phyloP scores from a whole-genome alignment of 2,329 filamentous ascomycete genomes.

The Penicillium concentricum region DNA sequence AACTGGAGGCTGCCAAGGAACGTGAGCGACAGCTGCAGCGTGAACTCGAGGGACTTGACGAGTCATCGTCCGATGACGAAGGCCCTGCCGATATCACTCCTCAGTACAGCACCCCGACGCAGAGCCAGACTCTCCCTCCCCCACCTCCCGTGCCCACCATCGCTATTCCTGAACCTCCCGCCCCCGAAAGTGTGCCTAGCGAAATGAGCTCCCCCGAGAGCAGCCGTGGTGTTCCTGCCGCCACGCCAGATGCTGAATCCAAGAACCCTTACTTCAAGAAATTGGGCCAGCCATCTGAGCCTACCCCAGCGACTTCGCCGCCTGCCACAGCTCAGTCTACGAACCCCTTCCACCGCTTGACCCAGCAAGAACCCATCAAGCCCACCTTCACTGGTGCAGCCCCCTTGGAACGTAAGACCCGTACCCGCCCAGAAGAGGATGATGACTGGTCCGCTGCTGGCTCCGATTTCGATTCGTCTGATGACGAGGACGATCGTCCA shows the following conservation, averaged over 20 bases:
- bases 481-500: slow-evolving; percentile 71
- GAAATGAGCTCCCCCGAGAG: slow-evolving; percentile 48
- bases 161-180: slow-evolving; percentile 26
- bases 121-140: slow-evolving; percentile 54
- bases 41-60: slow-evolving; percentile 77
- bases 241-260: slow-evolving; percentile 69
- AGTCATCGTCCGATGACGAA: slow-evolving; percentile 78
- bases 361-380: slow-evolving; percentile 53
- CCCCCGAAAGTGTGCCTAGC: slow-evolving; percentile 53
- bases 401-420: slow-evolving; percentile 50
- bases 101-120: slow-evolving; percentile 58
- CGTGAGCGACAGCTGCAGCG: slow-evolving; percentile 85
- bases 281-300: slow-evolving; percentile 67
- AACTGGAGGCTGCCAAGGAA: slow-evolving; percentile 88
- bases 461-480: slow-evolving; percentile 70
- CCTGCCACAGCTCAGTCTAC: slow-evolving; percentile 66
- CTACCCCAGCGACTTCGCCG: slow-evolving; percentile 46
- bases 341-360: slow-evolving; percentile 91
- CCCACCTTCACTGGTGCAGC: slow-evolving; percentile 53
- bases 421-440: slow-evolving; percentile 58
- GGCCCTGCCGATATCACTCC: slow-evolving; percentile 68
- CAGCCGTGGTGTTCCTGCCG: slow-evolving; percentile 52
- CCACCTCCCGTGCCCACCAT: slow-evolving; percentile 32
- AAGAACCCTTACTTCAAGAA: slow-evolving; percentile 95
- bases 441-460: slow-evolving; percentile 83